phyloP scores from a whole-genome alignment of 1,139 yeast genomes.

The Hanseniaspora uvarum region DNA sequence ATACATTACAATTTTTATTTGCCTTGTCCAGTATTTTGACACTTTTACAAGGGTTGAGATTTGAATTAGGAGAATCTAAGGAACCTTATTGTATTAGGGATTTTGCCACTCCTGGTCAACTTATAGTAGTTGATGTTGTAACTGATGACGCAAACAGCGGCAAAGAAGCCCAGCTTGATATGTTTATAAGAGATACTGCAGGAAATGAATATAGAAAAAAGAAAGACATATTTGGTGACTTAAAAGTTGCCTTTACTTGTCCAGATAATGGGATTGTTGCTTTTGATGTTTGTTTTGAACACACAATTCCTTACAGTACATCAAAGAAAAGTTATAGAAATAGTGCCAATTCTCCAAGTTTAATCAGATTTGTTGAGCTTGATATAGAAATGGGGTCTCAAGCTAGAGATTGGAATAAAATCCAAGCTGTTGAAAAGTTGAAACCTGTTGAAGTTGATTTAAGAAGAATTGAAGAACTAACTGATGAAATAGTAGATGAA shows the following conservation, averaged over 20 bases:
- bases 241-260: constrained; percentile 71
- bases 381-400: constrained; percentile 93
- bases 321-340: constrained; percentile 3
- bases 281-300: constrained; percentile 78
- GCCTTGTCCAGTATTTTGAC: neutral
- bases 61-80: constrained; percentile 37
- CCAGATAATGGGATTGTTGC: constrained; percentile 57
- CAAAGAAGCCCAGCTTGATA: constrained; percentile 71
- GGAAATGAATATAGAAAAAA: constrained; percentile 64
- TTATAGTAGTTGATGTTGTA: constrained; percentile 72
- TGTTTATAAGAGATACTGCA: constrained; percentile 51
- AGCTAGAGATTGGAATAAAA: constrained; percentile 95
- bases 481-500: constrained; percentile 68
- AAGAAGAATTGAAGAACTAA: constrained; percentile 71
- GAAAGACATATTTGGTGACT: constrained; percentile 54
- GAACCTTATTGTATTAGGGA: constrained; percentile 72
- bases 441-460: constrained; percentile 86
- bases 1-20: neutral
- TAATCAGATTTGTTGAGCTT: constrained; percentile 62
- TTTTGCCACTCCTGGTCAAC: constrained; percentile 69
- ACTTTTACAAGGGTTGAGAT: constrained; percentile 23
- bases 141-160: constrained; percentile 57
- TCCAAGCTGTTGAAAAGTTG: constrained; percentile 84
- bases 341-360: constrained; percentile 27
- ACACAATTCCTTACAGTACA: constrained; percentile 1